phyloP scores from a whole-genome alignment of 202 grass and related monocot species.

The Bolboschoenoplectus hybrid region DNA sequence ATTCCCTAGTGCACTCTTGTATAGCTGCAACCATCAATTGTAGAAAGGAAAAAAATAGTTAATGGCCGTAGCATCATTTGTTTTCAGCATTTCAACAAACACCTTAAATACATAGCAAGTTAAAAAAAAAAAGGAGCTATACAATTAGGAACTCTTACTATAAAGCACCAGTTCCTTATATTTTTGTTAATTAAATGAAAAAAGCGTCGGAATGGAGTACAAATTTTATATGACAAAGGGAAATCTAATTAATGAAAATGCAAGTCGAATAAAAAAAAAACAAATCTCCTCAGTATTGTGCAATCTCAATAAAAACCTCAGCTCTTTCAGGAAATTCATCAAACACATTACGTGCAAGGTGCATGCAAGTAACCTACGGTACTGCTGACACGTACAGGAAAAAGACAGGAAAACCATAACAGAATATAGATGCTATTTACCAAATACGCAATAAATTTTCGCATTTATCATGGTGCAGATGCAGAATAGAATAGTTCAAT shows the following conservation, averaged over 20 bases:
- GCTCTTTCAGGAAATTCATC: constrained; percentile 33
- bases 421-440: not conserved
- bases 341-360: constrained; percentile 16
- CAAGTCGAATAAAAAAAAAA: not conserved
- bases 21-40: constrained; percentile 62
- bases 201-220: not conserved
- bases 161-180: not conserved
- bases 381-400: not conserved
- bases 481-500: not conserved
- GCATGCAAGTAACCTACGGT: too few relatives aligned
- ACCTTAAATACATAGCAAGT: not conserved
- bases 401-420: too few relatives aligned
- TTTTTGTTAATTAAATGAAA: not conserved
- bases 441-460: not conserved
- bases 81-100: constrained; percentile 7
- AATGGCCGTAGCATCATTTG: not conserved
- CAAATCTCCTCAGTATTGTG: not conserved
- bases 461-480: too few relatives aligned
- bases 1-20: constrained; percentile 83
- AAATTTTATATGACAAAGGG: not conserved
- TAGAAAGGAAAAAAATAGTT: constrained; percentile 25
- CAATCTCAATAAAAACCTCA: not conserved
- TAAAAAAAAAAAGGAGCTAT: too few relatives aligned
- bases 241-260: not conserved
- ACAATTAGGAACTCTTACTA: not conserved